Base-by-base conservation (phyloP, 2,329 filamentous ascomycete species). In the Ustulina deusta region DNA sequence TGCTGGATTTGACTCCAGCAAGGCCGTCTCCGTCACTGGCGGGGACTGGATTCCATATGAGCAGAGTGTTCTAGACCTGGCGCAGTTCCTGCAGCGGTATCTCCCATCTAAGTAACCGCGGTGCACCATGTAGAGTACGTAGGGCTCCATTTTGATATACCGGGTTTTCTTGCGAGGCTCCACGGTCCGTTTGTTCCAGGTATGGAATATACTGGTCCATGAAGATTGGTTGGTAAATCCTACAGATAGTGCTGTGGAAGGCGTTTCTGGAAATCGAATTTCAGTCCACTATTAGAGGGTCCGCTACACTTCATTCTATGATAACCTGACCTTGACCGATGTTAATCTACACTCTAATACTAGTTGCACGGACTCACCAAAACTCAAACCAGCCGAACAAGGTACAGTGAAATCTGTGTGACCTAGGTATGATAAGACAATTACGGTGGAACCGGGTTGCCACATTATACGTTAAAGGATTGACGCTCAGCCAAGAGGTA, bases 11-110 rank as follows among this genome's bases (percentile, higher is more conserved):
- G 74, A 77, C 56, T 69, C 69, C 2, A 71, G 62, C 27, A 80
- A 80, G 65, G 74, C 75, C 0, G 69, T 74, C 6, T 63, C 61
- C 63, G 69, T 70, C 11, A 78, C 76, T 1, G 77, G 77, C 0
- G 68, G 75, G 69, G 73, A 74, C 5, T 81, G 76, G 70, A 79
- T 77, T 4, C 74, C 76, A 6, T 77, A 77, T 56, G 75, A 78
- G 63, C 69, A 76, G 62, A 75, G 65, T 32, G 68, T 75, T 27
- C 7, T 72, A 3, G 71, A 75, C 40, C 65, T 72, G 20, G 69
- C 73, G 36, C 58, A 61, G 32, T 71, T 71, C 15, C 10, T 76
- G 4, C 38, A 63, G 42, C 68, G 66, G 25, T 74, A 73, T 54
- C 69, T 74, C 32, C 9, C 56, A 15, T 61, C 5, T 29, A 34